phyloP scores from a whole-genome alignment of 2,329 filamentous ascomycete genomes.

The Ascochyta fabae region DNA sequence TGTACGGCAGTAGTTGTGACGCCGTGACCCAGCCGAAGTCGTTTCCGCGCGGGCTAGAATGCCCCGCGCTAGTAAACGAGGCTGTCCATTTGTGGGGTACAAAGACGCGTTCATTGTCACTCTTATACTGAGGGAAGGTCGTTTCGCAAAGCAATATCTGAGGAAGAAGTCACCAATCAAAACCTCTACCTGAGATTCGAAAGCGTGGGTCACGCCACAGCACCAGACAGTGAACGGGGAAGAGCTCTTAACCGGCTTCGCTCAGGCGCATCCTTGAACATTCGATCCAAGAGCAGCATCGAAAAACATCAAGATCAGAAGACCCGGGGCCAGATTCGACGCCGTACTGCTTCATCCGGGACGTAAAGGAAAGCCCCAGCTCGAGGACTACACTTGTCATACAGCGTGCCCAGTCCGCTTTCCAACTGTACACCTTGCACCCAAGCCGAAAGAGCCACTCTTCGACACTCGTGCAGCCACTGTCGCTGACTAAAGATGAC shows the following conservation, averaged over 20 bases:
- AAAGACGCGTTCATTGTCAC: conserved; percentile 6
- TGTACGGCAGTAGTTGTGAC: conserved; percentile 11
- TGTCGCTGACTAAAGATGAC: conserved; percentile 14
- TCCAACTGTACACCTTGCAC: neutral
- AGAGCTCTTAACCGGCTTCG: neutral
- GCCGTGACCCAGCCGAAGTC: conserved; percentile 8
- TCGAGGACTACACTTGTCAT: neutral
- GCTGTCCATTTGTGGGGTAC: conserved; percentile 25
- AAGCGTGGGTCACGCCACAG: neutral
- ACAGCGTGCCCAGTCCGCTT: too few species aligned
- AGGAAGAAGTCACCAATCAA: conserved; percentile 4
- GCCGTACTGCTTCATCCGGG: neutral
- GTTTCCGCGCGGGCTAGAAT: conserved; percentile 2
- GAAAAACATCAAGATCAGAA: neutral
- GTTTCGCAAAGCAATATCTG: conserved; percentile 8
- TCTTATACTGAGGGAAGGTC: conserved; percentile 9
- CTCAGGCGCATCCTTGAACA: neutral
- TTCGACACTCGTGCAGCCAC: neutral
- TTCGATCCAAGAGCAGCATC: neutral
- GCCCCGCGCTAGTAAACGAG: conserved; percentile 29
- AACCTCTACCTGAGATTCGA: neutral
- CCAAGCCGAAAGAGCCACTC: neutral
- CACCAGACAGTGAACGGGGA: neutral
- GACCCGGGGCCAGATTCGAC: neutral
- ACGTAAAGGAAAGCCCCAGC: neutral